Conservation (phyloP, 768 basidiomycete genomes). For the Leccinum incarnatum region DNA sequence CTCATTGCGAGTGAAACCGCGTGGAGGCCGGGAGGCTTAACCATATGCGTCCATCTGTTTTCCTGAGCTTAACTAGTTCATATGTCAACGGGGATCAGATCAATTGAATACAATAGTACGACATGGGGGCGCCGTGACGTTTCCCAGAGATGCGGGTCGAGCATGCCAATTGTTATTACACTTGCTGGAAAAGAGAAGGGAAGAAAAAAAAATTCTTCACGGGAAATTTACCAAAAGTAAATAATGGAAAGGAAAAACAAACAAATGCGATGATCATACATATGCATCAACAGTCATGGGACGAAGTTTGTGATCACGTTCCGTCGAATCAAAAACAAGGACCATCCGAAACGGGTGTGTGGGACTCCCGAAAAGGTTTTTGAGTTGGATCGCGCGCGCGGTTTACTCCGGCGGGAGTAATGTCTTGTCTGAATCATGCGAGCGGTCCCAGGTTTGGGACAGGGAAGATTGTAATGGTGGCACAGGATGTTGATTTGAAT, state of each 20-base stretch:
- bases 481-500: slow-evolving; percentile 7
- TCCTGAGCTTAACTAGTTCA: slow-evolving; percentile 17
- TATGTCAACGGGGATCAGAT: slow-evolving; percentile 37
- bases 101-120: slow-evolving; percentile 29
- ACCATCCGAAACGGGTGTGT: slow-evolving; percentile 7
- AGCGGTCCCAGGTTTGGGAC: slow-evolving; percentile 7
- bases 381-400: slow-evolving; percentile 3
- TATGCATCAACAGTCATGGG: background rate
- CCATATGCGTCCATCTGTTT: slow-evolving; percentile 33
- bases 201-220: slow-evolving; percentile 18
- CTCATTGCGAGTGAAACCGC: slow-evolving; percentile 24
- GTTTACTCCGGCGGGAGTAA: slow-evolving; percentile 12
- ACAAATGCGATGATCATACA: background rate
- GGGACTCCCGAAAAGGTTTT: background rate
- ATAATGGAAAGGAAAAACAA: slow-evolving; percentile 21
- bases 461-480: slow-evolving; percentile 1
- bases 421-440: slow-evolving; percentile 7
- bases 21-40: slow-evolving; percentile 24
- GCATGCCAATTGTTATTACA: slow-evolving; percentile 1
- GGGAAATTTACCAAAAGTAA: slow-evolving; percentile 6
- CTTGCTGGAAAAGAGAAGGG: background rate
- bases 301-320: slow-evolving; percentile 5
- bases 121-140: slow-evolving; percentile 23
- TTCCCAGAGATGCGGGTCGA: slow-evolving; percentile 22
- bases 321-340: slow-evolving; percentile 3